Conservation (phyloP, 2,329 filamentous ascomycete species). For the Verticillium nonalfalfae region DNA sequence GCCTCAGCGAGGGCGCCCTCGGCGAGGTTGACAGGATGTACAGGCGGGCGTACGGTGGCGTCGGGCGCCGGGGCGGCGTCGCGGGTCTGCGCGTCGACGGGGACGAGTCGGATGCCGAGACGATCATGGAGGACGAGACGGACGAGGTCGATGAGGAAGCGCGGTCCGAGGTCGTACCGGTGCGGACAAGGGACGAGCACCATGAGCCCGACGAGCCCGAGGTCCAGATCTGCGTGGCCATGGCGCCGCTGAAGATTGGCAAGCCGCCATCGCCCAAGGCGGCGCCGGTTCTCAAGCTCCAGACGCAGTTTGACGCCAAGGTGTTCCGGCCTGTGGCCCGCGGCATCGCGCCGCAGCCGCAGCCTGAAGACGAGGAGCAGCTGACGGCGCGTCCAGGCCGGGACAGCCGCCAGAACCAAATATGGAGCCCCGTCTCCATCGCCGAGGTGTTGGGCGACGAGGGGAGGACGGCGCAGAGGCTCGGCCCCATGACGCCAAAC, state of each 20-base stretch:
- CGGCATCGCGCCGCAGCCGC: not conserved
- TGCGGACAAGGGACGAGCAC: conserved; percentile 1
- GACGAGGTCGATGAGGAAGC: conserved; percentile 1
- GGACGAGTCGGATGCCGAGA: conserved; percentile 5
- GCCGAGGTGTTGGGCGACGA: conserved; percentile 32
- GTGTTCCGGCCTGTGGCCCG: not conserved
- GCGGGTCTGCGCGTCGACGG: conserved; percentile 23
- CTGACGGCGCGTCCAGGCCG: conserved; percentile 28
- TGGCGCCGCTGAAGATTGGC: conserved; percentile 4
- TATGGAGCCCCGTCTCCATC: conserved; percentile 31
- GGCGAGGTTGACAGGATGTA: conserved; percentile 51
- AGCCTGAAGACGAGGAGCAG: conserved; percentile 24
- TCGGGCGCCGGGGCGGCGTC: conserved; percentile 37
- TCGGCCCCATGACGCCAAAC: conserved; percentile 51
- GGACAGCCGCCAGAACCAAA: conserved; percentile 12
- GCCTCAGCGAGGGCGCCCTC: conserved; percentile 41
- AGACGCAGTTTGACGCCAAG: conserved; percentile 32
- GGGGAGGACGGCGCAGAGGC: conserved; percentile 13
- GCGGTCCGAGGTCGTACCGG: not conserved
- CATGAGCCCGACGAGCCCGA: conserved; percentile 3
- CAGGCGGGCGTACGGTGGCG: conserved; percentile 47
- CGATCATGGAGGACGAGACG: not conserved
- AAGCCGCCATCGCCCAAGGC: conserved; percentile 11
- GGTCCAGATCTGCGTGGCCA: conserved; percentile 4
- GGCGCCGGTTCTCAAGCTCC: conserved; percentile 29